Conservation (phyloP, 768 basidiomycete species). For the Pholiota molesta region DNA sequence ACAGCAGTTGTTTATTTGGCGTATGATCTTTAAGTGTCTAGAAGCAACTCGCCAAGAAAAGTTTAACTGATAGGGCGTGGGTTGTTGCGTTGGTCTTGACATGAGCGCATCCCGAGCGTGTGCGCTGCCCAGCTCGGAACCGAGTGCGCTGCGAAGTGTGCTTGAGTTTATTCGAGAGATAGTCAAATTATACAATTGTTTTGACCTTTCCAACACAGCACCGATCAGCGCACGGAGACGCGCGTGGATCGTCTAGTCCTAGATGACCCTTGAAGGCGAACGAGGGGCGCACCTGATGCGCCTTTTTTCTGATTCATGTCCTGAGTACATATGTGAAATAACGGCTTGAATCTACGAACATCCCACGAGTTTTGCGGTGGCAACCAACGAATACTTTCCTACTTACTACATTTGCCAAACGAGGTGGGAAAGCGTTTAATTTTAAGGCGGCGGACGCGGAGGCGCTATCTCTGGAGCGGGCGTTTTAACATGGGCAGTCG, state of each 20-base stretch:
- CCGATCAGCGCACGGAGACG: too few relatives aligned
- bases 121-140: not conserved
- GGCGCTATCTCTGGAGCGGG: not conserved
- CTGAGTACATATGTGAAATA: not conserved
- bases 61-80: too few relatives aligned
- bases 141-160: not conserved
- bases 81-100: too few relatives aligned
- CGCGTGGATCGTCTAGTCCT: too few relatives aligned
- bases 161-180: not conserved
- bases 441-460: not conserved
- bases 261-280: too few relatives aligned
- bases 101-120: too few relatives aligned
- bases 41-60: too few relatives aligned
- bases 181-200: too few relatives aligned
- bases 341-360: not conserved
- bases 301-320: not conserved
- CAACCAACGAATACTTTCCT: not conserved
- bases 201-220: too few relatives aligned
- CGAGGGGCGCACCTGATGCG: not conserved
- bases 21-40: too few relatives aligned
- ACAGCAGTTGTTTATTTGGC: too few relatives aligned
- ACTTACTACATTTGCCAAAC: not conserved
- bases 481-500: not conserved
- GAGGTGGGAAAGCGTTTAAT: not conserved
- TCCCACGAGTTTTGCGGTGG: not conserved